Evolutionary conservation across 805 yeast species (phyloP).

Genomic region (Candida takata): DNA sequence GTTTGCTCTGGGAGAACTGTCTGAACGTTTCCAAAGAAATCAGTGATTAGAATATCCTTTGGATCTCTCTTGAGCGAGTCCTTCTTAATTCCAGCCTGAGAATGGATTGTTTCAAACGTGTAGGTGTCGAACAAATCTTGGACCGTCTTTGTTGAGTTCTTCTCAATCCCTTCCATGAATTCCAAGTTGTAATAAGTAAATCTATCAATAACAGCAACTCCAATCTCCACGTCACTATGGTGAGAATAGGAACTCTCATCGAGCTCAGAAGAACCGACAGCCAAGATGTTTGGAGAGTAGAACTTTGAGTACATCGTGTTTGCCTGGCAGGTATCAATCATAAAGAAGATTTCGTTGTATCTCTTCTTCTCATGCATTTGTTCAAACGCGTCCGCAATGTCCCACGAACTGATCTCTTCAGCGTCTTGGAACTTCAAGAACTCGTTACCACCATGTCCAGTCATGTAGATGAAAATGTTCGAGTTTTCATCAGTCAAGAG

Average conservation of each 20-base stretch:
- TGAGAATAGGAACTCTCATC: constrained; percentile 94
- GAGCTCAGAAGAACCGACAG: constrained; percentile 84
- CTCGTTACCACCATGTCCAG: constrained; percentile 99
- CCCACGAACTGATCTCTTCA: constrained; percentile 92
- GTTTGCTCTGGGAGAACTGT: constrained; percentile 60
- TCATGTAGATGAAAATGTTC: constrained; percentile 88
- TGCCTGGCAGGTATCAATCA: constrained; percentile 99
- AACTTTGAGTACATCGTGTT: constrained; percentile 93
- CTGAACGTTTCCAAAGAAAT: constrained; percentile 91
- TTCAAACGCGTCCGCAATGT: constrained; percentile 93
- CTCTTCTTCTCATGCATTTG: constrained; percentile 96
- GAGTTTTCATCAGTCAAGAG: constrained; percentile 89
- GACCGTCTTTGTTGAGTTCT: constrained; percentile 66
- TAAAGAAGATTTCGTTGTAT: constrained; percentile 90
- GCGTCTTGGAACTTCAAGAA: constrained; percentile 97
- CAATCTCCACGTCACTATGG: constrained; percentile 90
- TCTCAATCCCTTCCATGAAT: constrained; percentile 75
- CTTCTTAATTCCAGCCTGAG: constrained; percentile 87
- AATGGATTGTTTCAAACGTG: constrained; percentile 78
- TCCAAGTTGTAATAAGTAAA: constrained; percentile 90
- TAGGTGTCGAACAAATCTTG: constrained; percentile 81
- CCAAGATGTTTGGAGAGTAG: constrained; percentile 85
- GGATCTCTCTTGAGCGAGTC: constrained; percentile 67
- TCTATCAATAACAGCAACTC: constrained; percentile 96
- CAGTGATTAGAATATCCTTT: constrained; percentile 71